Conservation (phyloP, 1,284 basidiomycete genomes). For the Fomitopsis pinicola region DNA sequence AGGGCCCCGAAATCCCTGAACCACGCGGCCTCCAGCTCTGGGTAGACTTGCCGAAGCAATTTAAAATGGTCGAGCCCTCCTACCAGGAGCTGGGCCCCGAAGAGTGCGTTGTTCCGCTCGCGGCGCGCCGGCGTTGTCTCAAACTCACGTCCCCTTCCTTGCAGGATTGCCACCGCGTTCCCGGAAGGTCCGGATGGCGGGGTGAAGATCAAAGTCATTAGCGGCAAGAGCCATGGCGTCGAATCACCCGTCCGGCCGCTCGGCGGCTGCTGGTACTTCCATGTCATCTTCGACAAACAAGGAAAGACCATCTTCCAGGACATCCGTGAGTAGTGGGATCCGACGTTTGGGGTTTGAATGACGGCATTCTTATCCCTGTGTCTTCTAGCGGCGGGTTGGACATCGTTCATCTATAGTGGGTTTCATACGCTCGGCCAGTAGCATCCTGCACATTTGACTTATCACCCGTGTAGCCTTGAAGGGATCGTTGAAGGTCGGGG, state of each 20-base stretch:
- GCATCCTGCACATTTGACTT: background rate
- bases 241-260: conserved; percentile 86
- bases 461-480: conserved; percentile 51
- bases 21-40: conserved; percentile 87
- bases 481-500: conserved; percentile 59
- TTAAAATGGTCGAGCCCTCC: conserved; percentile 81
- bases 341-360: background rate
- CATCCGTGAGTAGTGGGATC: conserved; percentile 56
- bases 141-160: background rate
- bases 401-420: conserved; percentile 77
- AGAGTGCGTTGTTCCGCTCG: conserved; percentile 37
- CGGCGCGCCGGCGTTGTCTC: background rate
- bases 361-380: background rate
- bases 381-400: conserved; percentile 68
- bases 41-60: conserved; percentile 86
- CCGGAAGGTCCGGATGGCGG: conserved; percentile 71
- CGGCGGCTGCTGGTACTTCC: conserved; percentile 93
- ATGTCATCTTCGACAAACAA: conserved; percentile 66
- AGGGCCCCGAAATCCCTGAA: conserved; percentile 60
- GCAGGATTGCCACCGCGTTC: conserved; percentile 68
- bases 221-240: conserved; percentile 82
- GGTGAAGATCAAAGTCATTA: conserved; percentile 80
- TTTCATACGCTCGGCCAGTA: conserved; percentile 5
- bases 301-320: conserved; percentile 77
- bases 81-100: conserved; percentile 74